These are phyloP conservation scores for Glycine tomentella DNA, from an alignment of 306 rosid species.

Conservation along the genomic window DNA sequence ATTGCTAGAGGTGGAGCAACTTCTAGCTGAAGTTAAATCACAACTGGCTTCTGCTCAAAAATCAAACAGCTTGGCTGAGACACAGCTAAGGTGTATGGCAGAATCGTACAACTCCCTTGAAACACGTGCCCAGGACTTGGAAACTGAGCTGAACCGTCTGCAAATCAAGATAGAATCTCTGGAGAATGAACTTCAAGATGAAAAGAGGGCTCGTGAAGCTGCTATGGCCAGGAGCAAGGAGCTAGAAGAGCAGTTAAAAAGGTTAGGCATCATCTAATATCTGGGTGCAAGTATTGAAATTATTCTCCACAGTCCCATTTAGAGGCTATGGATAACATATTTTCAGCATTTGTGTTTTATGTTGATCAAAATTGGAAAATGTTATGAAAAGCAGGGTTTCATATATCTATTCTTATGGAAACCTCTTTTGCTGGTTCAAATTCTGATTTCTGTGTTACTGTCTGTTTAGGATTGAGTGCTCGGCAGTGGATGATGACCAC, in stretches of 20 bases:
- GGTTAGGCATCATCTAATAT: constrained; percentile 59
- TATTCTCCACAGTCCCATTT: constrained; percentile 11
- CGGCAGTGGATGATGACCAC: constrained; percentile 57
- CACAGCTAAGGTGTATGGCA: constrained; percentile 98
- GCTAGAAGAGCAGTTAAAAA: constrained; percentile 78
- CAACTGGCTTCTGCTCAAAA: constrained; percentile 78
- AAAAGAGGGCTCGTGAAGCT: constrained; percentile 75
- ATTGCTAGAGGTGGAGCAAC: constrained; percentile 85
- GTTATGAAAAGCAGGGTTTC: constrained; percentile 25
- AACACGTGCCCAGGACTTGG: constrained; percentile 74
- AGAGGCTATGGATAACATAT: constrained; percentile 23
- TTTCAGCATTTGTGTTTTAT: constrained; percentile 33
- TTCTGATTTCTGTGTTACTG: constrained; percentile 45
- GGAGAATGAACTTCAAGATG: constrained; percentile 81
- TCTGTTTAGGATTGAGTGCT: constrained; percentile 65
- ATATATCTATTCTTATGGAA: constrained; percentile 1
- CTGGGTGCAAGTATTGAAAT: constrained; percentile 15
- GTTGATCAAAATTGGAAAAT: constrained; percentile 15
- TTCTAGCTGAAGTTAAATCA: constrained; percentile 80
- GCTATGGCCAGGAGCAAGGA: constrained; percentile 70
- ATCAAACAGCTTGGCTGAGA: constrained; percentile 89
- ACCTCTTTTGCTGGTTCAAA: constrained; percentile 7
- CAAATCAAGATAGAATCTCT: constrained; percentile 65
- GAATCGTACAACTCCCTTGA: constrained; percentile 96
- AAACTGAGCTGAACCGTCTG: constrained; percentile 71